Evolutionary conservation across 345 rosid genomes (phyloP).

Genomic region (Eucalyptus pauciflora): DNA sequence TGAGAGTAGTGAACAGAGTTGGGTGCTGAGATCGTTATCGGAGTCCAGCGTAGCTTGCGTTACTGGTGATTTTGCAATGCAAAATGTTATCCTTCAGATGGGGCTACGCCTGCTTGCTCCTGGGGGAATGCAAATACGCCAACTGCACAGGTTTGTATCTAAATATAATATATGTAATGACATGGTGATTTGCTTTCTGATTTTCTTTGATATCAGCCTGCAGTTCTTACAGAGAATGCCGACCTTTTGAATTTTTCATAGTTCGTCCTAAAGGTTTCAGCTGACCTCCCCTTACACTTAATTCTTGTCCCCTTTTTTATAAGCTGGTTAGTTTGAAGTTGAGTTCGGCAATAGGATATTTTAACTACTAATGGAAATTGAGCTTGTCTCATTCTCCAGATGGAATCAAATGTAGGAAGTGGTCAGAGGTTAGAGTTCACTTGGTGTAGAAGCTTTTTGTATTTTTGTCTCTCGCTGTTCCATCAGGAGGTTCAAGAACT

Average conservation of each 20-base stretch:
- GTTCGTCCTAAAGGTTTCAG: neutral
- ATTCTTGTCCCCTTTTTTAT: neutral
- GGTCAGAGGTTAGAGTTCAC: neutral
- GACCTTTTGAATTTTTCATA: neutral
- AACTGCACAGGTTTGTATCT: conserved; percentile 58
- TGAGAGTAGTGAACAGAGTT: conserved; percentile 73
- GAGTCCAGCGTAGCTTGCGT: conserved; percentile 95
- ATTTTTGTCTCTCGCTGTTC: neutral
- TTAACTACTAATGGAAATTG: neutral
- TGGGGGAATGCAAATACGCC: conserved; percentile 86
- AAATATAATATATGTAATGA: neutral
- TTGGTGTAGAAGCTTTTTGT: neutral
- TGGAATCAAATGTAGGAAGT: neutral
- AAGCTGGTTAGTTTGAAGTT: neutral
- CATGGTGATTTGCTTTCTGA: neutral
- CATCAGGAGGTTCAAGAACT: neutral
- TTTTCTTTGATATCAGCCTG: neutral
- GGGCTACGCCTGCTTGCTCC: conserved; percentile 87
- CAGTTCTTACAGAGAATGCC: neutral
- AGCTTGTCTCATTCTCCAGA: neutral
- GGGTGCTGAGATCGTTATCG: conserved; percentile 75
- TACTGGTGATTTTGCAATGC: conserved; percentile 93
- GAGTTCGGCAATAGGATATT: neutral
- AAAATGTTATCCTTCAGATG: conserved; percentile 94
- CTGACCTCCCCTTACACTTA: neutral